Evolutionary conservation across 768 basidiomycete species (phyloP), one percentile per base, ranked within the genome.

Genomic region (Trametes elegans): DNA sequence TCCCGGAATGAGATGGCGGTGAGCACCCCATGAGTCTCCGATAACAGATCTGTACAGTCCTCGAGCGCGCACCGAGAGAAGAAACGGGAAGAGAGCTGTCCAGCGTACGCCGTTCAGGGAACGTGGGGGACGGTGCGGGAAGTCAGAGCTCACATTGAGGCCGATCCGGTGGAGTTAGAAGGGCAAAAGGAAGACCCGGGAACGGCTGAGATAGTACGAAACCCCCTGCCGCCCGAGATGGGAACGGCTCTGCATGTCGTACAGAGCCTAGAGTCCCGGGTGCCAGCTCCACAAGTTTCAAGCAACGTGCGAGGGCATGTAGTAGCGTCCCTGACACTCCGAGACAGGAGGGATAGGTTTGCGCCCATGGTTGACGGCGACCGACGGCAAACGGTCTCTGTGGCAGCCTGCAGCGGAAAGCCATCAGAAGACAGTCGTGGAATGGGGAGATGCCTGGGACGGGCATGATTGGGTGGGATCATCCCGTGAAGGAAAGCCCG

Each of bases 381-480:
- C 10, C 43, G 21, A 23, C 24, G n/a, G 5, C 24, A 19, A 23
- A 24, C n/a, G 23, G 16, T 35, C 13, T 9, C 7, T 26, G 27
- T 27, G 28, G 27, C 45, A 29, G 31, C 46, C 29, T 16, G 19
- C 21, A 24, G 54, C 46, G 19, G 49, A 19, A 9, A 57, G 21
- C 13, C n/a, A 57, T 49, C 48, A 42, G 55, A 50, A 46, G 40
- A 13, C 19, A 13, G 18, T 18, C 13, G 44, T 35, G 49, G 56
- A 55, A 57, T 41, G 21, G 38, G 19, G 38, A n/a, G 26, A 43
- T 32, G 36, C 39, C 26, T 26, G 44, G 35, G n/a, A 21, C 46
- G 35, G 34, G 42, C 16, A 31, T 35, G 50, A 27, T 9, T 52
- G 40, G 13, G 48, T 23, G 28, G 29, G 39, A 45, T 39, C 27